Conservation (phyloP, 768 basidiomycete species). For the Ramaria sp. region DNA sequence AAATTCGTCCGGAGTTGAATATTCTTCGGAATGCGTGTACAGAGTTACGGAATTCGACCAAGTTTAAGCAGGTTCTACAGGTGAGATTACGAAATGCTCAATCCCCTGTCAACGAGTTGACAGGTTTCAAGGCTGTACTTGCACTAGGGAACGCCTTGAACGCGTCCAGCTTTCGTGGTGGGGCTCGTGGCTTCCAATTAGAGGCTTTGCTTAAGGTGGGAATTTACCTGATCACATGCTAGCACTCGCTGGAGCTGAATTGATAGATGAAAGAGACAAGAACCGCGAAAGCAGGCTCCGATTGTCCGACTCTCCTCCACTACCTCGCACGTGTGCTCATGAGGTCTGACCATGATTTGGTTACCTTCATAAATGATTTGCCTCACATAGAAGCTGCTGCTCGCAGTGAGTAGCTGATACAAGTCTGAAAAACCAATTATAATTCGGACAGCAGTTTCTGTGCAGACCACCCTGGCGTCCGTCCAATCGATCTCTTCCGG, state of each 20-base stretch:
- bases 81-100: conserved; percentile 25
- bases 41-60: conserved; percentile 52
- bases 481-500: conserved; percentile 49
- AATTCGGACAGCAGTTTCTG: conserved; percentile 44
- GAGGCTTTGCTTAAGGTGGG: conserved; percentile 71
- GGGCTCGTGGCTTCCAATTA: conserved; percentile 76
- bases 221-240: neutral
- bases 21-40: conserved; percentile 57
- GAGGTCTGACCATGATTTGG: conserved; percentile 50
- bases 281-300: conserved; percentile 51
- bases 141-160: conserved; percentile 77
- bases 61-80: conserved; percentile 62
- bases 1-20: conserved; percentile 73
- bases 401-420: conserved; percentile 37
- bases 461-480: conserved; percentile 48
- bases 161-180: conserved; percentile 70
- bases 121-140: conserved; percentile 45
- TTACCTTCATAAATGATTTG: conserved; percentile 70
- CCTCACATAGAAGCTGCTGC: conserved; percentile 77
- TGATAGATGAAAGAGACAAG: conserved; percentile 73
- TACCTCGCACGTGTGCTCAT: conserved; percentile 72
- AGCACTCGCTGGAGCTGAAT: neutral
- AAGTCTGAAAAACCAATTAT: neutral
- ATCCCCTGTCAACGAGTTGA: neutral
- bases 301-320: conserved; percentile 85